Base-by-base conservation (phyloP, 768 basidiomycete species). In the Tylopilus plumbeoviolaceoides region DNA sequence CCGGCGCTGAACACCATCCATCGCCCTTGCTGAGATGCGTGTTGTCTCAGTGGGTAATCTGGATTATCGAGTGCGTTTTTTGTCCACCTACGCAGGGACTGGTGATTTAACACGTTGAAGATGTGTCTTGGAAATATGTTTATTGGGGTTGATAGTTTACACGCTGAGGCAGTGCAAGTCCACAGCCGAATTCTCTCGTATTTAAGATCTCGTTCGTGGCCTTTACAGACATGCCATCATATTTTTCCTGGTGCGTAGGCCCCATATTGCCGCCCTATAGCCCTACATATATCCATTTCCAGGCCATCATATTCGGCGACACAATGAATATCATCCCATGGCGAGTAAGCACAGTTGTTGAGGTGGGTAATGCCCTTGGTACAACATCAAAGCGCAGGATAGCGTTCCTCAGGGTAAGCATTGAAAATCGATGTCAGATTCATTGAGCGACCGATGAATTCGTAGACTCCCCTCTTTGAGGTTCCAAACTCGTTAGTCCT, bases 201-300 rank as follows among this genome's bases (percentile, higher is more conserved):
- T 28, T 12, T 27, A 45, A 11, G 14, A 20, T 27, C 21, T 52
- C 30, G 11, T 52, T 21, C 39, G 45, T 17, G 11, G 31, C 18
- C 25, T 51, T 11, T 40, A 51, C n/a, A 47, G 3, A 18, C 38
- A 51, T 33, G 50, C 50, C 8, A 12, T 51, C 6, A 51, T 46
- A 46, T 51, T 51, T 20, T 31, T 51, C 1, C 18, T 46, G 44
- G 44, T 46, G 21, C 3, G 44, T 51, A 39, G 35, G 12, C 14
- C 9, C 9, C 21, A 9, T 20, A 39, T 45, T 1, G 15, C 35
- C 5, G 9, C 44, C 21, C 6, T 30, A 20, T 25, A 14, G 12
- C 20, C 17, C 23, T 23, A 31, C 25, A 21, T 15, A 6, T 30
- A 18, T 21, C 11, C 28, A n/a, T 15, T 45, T 15, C 6, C 21